phyloP scores from a whole-genome alignment of 2,329 filamentous ascomycete species.

The Cladosporium velox region DNA sequence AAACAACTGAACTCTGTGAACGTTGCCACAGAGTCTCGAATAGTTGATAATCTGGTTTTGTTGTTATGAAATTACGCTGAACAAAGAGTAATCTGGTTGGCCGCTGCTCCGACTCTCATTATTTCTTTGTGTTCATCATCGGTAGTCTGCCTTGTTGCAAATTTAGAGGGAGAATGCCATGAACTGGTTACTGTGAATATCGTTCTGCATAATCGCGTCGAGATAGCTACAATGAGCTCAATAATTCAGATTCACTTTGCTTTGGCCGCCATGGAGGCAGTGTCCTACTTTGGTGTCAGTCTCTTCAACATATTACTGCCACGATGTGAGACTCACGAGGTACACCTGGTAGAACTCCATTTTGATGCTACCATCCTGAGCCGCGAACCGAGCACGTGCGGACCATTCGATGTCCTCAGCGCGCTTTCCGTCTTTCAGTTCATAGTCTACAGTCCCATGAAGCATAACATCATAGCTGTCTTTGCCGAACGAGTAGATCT shows the following conservation, averaged over 20 bases:
- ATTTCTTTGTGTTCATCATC: not conserved
- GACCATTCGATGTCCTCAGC: constrained; percentile 54
- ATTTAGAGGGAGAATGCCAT: not conserved
- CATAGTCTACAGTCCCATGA: constrained; percentile 56
- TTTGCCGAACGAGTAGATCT: constrained; percentile 54
- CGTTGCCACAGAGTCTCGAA: not conserved
- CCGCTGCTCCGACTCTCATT: not conserved
- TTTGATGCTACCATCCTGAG: constrained; percentile 55
- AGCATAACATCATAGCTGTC: constrained; percentile 55
- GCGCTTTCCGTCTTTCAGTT: constrained; percentile 53
- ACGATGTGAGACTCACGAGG: constrained; percentile 43
- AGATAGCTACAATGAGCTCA: not conserved
- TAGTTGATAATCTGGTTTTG: not conserved
- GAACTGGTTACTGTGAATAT: not conserved
- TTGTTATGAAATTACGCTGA: not conserved
- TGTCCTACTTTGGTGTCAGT: constrained; percentile 6
- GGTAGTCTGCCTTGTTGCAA: not conserved
- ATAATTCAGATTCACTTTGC: not conserved
- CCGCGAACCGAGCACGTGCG: constrained; percentile 55
- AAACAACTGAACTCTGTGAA: not conserved
- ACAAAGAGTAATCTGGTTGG: not conserved
- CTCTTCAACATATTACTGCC: not conserved
- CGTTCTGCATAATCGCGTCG: not conserved
- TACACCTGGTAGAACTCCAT: constrained; percentile 59
- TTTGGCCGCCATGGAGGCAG: constrained; percentile 15